phyloP scores from a whole-genome alignment of 495 filamentous ascomycete genomes.

The Xylaria telfairii region DNA sequence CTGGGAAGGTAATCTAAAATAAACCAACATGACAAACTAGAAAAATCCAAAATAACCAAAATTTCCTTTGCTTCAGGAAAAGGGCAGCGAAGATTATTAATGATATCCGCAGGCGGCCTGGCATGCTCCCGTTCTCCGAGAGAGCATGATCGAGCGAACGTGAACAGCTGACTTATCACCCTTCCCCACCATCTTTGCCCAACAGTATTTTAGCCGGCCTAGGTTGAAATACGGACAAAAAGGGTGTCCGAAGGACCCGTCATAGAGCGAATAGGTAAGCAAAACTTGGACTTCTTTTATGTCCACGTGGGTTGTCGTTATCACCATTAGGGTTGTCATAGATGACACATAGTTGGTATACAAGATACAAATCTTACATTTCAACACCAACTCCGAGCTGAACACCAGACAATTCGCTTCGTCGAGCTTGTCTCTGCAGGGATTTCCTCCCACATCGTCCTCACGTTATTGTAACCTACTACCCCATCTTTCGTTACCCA shows the following conservation, averaged over 20 bases:
- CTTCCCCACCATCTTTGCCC: background rate
- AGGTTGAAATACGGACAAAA: background rate
- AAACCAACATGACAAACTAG: background rate
- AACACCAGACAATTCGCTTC: conserved; percentile 10
- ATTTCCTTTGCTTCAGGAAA: background rate
- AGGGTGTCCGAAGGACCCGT: background rate
- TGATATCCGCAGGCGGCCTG: background rate
- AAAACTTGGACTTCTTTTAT: background rate
- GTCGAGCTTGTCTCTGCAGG: background rate
- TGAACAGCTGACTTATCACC: background rate
- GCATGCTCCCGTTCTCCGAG: background rate
- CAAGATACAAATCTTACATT: background rate
- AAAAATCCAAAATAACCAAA: background rate
- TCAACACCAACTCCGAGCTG: background rate
- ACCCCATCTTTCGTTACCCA: background rate
- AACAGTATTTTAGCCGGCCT: no score
- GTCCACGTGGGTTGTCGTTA: background rate
- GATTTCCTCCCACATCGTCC: background rate
- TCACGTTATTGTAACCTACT: background rate
- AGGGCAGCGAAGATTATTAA: background rate
- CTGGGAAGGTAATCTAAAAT: background rate
- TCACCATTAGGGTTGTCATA: background rate
- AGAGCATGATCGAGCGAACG: background rate
- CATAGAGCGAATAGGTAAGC: background rate
- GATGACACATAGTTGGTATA: conserved; percentile 3